Conservation (phyloP, 2,329 filamentous ascomycete species). For the Parafenestella ontariensis region DNA sequence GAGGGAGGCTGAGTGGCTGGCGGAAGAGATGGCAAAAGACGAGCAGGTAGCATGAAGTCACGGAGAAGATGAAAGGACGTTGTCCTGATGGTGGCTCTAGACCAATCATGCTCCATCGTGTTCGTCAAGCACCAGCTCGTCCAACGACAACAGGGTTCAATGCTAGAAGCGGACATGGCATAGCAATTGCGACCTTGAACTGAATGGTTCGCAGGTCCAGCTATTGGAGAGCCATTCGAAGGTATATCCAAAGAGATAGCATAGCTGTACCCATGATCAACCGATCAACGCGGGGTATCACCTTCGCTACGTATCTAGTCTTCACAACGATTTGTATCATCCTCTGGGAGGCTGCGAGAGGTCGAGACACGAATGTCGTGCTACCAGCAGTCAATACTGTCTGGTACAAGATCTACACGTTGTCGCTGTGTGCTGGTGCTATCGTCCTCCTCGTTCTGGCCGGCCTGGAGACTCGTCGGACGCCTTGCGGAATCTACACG, state of each 20-base stretch:
- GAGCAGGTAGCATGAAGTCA: constrained; percentile 10
- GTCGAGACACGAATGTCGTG: neutral
- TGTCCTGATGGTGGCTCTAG: neutral
- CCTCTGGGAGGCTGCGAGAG: neutral
- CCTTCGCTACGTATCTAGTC: neutral
- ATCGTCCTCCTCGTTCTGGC: neutral
- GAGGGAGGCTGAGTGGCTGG: constrained; percentile 75
- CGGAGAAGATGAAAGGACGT: neutral
- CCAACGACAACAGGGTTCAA: neutral
- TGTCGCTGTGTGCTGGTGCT: neutral
- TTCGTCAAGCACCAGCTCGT: neutral
- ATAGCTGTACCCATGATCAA: too few species aligned
- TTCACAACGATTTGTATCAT: neutral
- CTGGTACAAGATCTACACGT: neutral
- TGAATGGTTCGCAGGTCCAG: neutral
- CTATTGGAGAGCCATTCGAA: too few species aligned
- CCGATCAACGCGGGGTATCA: too few species aligned
- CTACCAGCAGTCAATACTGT: neutral
- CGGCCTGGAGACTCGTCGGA: neutral
- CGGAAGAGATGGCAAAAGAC: constrained; percentile 60
- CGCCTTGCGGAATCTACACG: neutral
- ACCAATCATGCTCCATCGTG: neutral
- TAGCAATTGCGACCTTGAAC: too few species aligned
- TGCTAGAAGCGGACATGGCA: neutral
- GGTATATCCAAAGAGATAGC: too few species aligned